A percentile compares a stretch with the other conserved stretches of the same genome.
These are phyloP conservation scores for Globisporangium camurandrum DNA, from an alignment of 352 stramenopile genomes.

Conservation along the genomic window DNA sequence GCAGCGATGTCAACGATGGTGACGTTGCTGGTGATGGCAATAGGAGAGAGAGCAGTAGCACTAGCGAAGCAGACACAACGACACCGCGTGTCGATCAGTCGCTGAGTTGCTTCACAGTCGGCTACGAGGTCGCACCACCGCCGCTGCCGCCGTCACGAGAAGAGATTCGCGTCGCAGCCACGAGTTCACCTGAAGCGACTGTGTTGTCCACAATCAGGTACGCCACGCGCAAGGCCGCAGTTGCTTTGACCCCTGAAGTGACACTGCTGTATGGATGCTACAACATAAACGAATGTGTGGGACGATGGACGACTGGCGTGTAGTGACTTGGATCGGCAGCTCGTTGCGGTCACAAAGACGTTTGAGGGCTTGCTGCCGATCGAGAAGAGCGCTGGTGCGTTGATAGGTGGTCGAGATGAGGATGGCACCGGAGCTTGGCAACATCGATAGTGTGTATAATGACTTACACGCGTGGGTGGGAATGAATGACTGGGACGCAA, in stretches of 20 bases:
- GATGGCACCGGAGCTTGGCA: no score
- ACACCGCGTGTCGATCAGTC: constrained; percentile 9
- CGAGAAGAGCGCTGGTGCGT: constrained; percentile 11
- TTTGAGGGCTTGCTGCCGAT: constrained; percentile 12
- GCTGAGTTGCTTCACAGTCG: constrained; percentile 21
- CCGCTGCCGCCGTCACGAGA: neutral
- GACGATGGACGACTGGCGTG: no score
- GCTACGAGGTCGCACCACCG: constrained; percentile 3
- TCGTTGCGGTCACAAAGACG: constrained; percentile 12
- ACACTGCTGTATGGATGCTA: no score
- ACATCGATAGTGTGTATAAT: no score
- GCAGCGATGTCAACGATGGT: no score
- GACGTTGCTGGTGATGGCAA: neutral
- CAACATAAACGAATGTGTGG: no score
- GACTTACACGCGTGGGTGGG: neutral
- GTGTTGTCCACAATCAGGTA: constrained; percentile 12
- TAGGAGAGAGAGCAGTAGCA: neutral
- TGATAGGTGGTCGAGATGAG: no score
- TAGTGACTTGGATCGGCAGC: constrained; percentile 24
- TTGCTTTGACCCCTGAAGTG: no score
- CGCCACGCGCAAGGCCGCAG: neutral
- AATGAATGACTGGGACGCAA: no score
- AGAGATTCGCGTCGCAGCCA: neutral
- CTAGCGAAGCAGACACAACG: neutral
- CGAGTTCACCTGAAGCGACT: constrained; percentile 4